phyloP scores from a whole-genome alignment of 2,329 filamentous ascomycete species.

The Rhexocercosporidium sp. region DNA sequence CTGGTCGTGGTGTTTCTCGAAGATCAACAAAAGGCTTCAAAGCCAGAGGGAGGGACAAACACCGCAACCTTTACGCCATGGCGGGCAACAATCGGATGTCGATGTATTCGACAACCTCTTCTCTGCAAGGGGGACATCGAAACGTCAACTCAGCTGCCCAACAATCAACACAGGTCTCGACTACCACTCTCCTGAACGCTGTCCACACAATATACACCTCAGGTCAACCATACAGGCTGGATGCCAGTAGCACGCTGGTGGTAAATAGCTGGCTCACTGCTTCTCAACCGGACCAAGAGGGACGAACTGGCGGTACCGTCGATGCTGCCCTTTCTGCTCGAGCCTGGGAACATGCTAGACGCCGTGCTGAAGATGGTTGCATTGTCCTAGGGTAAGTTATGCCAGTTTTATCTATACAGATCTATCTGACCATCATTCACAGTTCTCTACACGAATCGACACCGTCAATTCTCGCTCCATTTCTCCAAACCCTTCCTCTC shows the following conservation, averaged over 20 bases:
- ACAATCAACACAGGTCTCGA: slow-evolving; percentile 82
- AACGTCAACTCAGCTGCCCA: slow-evolving; percentile 62
- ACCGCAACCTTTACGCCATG: slow-evolving; percentile 33
- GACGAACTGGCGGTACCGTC: slow-evolving; percentile 75
- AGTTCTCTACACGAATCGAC: slow-evolving; percentile 89
- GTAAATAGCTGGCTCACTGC: slow-evolving; percentile 96
- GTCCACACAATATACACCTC: slow-evolving; percentile 88
- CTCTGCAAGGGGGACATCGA: slow-evolving; percentile 60
- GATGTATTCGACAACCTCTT: slow-evolving; percentile 70
- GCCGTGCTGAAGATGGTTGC: slow-evolving; percentile 93
- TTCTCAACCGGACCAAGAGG: slow-evolving; percentile 70
- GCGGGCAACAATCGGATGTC: slow-evolving; percentile 50
- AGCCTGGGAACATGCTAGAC: slow-evolving; percentile 95
- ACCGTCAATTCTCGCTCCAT: slow-evolving; percentile 82
- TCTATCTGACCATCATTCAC: slow-evolving; percentile 20
- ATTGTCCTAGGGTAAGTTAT: slow-evolving; percentile 79
- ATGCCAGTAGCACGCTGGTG: slow-evolving; percentile 87
- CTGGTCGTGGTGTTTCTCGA: slow-evolving; percentile 17
- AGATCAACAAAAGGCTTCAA: slow-evolving; percentile 29
- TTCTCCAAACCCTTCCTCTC: slow-evolving; percentile 81
- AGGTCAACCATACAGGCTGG: slow-evolving; percentile 81
- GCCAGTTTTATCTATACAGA: neutral
- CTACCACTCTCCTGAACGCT: slow-evolving; percentile 89
- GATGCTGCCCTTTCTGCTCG: slow-evolving; percentile 78
- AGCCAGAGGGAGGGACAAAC: slow-evolving; percentile 26